Evolutionary conservation across 768 basidiomycete genomes (phyloP).

Genomic region (Russula abietina): DNA sequence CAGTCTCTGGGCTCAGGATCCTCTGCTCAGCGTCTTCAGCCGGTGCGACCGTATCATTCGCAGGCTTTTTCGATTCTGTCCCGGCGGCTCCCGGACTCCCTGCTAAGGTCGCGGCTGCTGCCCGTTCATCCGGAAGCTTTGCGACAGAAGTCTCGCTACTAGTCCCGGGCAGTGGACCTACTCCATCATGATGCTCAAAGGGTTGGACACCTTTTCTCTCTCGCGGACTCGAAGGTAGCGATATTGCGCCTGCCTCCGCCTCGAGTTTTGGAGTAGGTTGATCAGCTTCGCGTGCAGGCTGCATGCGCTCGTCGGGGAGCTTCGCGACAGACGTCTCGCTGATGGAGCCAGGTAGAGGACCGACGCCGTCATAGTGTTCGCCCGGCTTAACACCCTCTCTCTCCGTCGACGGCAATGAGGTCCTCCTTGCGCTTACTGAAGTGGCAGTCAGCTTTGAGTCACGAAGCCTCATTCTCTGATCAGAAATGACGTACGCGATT

Average conservation of each 20-base stretch:
- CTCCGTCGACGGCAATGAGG: slow-evolving; percentile 36
- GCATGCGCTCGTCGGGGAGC: slow-evolving; percentile 43
- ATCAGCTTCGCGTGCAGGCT: not conserved
- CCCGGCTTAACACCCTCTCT: slow-evolving; percentile 31
- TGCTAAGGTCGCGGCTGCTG: not conserved
- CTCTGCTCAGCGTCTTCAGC: not conserved
- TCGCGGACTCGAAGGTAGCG: slow-evolving; percentile 35
- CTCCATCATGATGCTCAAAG: slow-evolving; percentile 34
- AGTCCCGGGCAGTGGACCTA: slow-evolving; percentile 45
- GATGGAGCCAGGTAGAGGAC: slow-evolving; percentile 43
- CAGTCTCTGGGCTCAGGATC: not conserved
- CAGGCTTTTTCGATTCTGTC: not conserved
- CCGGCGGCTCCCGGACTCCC: not conserved
- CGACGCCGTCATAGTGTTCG: slow-evolving; percentile 38
- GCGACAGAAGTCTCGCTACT: slow-evolving; percentile 41
- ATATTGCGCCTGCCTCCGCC: slow-evolving; percentile 3
- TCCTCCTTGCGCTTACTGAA: not conserved
- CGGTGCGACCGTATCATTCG: not conserved
- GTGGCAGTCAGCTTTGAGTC: not conserved
- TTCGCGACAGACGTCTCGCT: slow-evolving; percentile 44
- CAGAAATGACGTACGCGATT: slow-evolving; percentile 2
- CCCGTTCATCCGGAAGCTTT: slow-evolving; percentile 41
- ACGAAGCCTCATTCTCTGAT: not conserved
- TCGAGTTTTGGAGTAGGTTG: not conserved
- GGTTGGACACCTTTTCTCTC: slow-evolving; percentile 33